Evolutionary conservation across 176 grass and related monocot species (phyloP), one percentile per base, ranked within the genome.

Genomic region (Eleusine coracana): DNA sequence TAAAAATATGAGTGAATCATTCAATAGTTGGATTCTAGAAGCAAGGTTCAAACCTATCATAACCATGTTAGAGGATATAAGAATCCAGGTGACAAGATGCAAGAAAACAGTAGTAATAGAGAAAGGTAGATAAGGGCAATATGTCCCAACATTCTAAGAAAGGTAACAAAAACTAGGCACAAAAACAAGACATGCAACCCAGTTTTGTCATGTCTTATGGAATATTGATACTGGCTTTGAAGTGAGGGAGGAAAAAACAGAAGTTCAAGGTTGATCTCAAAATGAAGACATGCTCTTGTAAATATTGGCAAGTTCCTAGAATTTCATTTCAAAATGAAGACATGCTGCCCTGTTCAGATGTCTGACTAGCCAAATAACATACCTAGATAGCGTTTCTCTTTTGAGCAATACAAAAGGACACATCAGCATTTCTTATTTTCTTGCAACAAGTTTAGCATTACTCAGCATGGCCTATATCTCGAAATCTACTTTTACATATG

Each of bases 211-310:
- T 80, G 44, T 80, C 18, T 18, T 46, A 49, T 48, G 62, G 21
- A 79, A 79, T 68, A 23, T 37, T 68, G 61, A 45, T 81, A 2
- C 21, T 39, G 34, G 21, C 5, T 56, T 81, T 80, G 15, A 48
- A 38, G 65, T 52, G 21, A 82, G 20, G 15, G 46, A 50, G 41
- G 10, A 50, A 51, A 36, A 68, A 80, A n/a, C 45, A 21, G 68
- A 70, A 38, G 68, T 70, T 73, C 55, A 83, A 29, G 6, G 38
- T 38, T 83, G 46, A 74, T 73, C 20, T 83, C 48, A 50, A 15
- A 14, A 50, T 15, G 18, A 68, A 68, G 34, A 68, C 66, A 68
- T 50, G 48, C 12, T 50, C 48, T 13, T 56, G 54, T 20, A 7
- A 8, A 41, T 70, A 70, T 70, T 70, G 68, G 68, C 20, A 70